Percentiles rank a stretch among this genome's conserved stretches.
phyloP scores from a whole-genome alignment of 2,329 filamentous ascomycete species.

The Corniculantispora saksenae region DNA sequence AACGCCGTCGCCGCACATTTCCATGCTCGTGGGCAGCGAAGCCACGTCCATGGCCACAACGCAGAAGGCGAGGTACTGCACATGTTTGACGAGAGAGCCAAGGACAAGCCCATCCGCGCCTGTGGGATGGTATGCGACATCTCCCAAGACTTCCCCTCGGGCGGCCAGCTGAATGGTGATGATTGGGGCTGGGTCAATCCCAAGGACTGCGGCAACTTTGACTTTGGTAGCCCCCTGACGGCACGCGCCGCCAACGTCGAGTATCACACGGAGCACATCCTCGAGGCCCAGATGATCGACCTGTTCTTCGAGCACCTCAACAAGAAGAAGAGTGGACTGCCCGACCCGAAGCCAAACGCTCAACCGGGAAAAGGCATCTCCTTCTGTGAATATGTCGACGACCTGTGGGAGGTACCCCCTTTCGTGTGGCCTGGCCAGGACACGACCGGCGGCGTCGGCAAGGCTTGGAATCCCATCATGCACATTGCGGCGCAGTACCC shows the following conservation, averaged over 20 bases:
- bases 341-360: background rate
- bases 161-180: no score
- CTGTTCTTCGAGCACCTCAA: slow-evolving; percentile 21
- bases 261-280: slow-evolving; percentile 24
- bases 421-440: no score
- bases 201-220: slow-evolving; percentile 9
- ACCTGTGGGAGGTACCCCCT: background rate
- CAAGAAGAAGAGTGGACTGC: background rate
- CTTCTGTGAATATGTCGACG: background rate
- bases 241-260: slow-evolving; percentile 5
- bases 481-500: background rate
- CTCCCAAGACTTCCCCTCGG: no score
- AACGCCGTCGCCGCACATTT: background rate
- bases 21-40: background rate
- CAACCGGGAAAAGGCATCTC: background rate
- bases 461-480: background rate
- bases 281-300: slow-evolving; percentile 24
- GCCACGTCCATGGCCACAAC: background rate
- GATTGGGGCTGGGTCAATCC: slow-evolving; percentile 10
- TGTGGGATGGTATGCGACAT: no score
- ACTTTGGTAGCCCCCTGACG: slow-evolving; percentile 12
- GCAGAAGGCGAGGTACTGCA: no score
- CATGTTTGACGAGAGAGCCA: no score
- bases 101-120: no score
- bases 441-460: no score